A percentile compares a stretch with the other conserved stretches of the same genome.
Conservation (phyloP, 2,329 filamentous ascomycete genomes). For the Trichoderma sp. region DNA sequence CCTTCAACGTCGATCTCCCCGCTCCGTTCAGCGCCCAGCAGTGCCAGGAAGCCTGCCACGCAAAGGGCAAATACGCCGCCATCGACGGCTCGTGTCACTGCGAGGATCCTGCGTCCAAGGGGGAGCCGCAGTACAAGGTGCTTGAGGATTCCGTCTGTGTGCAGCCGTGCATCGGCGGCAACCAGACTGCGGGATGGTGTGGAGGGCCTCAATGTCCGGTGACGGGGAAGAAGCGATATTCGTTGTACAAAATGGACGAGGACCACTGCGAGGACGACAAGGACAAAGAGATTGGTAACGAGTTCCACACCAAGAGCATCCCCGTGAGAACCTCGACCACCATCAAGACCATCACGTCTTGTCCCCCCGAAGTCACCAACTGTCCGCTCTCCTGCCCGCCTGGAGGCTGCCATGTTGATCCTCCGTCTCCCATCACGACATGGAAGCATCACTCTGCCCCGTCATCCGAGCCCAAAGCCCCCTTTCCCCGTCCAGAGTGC, state of each 20-base stretch:
- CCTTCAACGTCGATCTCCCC: conserved; percentile 21
- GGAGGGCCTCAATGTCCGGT: conserved; percentile 25
- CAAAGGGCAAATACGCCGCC: conserved; percentile 26
- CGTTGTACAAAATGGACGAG: conserved; percentile 22
- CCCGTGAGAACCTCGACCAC: conserved; percentile 13
- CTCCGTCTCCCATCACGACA: background rate
- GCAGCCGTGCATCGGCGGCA: conserved; percentile 23
- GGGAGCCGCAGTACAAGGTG: conserved; percentile 16
- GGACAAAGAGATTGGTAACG: background rate
- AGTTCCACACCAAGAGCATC: background rate
- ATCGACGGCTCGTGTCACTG: conserved; percentile 29
- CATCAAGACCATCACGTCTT: conserved; percentile 35
- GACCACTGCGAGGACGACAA: conserved; percentile 14
- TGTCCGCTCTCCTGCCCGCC: background rate
- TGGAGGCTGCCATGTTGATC: background rate
- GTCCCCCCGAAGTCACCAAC: conserved; percentile 50
- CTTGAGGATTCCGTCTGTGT: conserved; percentile 27
- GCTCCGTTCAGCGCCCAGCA: conserved; percentile 23
- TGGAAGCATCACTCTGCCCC: background rate
- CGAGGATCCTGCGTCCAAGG: conserved; percentile 12
- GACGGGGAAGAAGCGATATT: conserved; percentile 22
- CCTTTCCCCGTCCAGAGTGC: background rate
- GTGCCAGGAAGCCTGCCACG: conserved; percentile 26
- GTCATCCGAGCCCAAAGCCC: background rate
- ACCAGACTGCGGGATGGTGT: conserved; percentile 26